Percentiles rank a stretch among this genome's conserved stretches.
Evolutionary conservation across 2,329 filamentous ascomycete species (phyloP).

Genomic region (Aspergillus carbonarius): DNA sequence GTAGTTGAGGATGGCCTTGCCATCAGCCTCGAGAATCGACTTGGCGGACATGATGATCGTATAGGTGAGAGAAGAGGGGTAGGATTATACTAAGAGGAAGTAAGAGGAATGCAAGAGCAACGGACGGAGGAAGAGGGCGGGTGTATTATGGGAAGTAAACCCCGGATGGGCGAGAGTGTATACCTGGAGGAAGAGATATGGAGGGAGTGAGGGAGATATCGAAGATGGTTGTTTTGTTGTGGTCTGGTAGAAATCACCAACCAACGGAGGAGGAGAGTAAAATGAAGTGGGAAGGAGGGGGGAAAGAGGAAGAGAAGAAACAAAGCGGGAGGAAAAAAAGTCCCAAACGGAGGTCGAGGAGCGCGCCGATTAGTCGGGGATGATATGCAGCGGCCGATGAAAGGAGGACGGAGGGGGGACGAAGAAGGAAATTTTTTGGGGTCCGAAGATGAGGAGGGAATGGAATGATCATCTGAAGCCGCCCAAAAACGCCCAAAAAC

Average conservation of each 20-base stretch:
- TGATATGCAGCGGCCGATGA: slow-evolving; percentile 2
- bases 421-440: slow-evolving; percentile 6
- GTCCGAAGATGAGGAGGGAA: not conserved
- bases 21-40: slow-evolving; percentile 97
- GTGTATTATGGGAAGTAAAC: slow-evolving; percentile 11
- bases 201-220: slow-evolving; percentile 10
- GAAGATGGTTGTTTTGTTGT: slow-evolving; percentile 5
- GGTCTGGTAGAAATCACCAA: slow-evolving; percentile 2
- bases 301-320: slow-evolving; percentile 6
- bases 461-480: slow-evolving; percentile 4
- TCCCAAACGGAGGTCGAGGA: slow-evolving; percentile 1
- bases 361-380: slow-evolving; percentile 1
- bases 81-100: slow-evolving; percentile 3
- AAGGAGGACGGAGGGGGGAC: slow-evolving; percentile 1
- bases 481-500: slow-evolving; percentile 4
- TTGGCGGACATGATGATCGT: slow-evolving; percentile 77
- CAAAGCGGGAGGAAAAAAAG: slow-evolving; percentile 11
- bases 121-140: slow-evolving; percentile 2
- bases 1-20: slow-evolving; percentile 99
- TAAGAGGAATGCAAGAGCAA: slow-evolving; percentile 8
- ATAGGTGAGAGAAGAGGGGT: slow-evolving; percentile 19
- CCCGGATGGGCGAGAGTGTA: slow-evolving; percentile 8
- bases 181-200: slow-evolving; percentile 5
- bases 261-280: slow-evolving; percentile 2
- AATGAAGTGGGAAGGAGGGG: slow-evolving; percentile 9